Percentiles rank a stretch among this genome's conserved stretches.
These are phyloP conservation scores for Ceratobasidium sp. DNA, from an alignment of 1,284 basidiomycete genomes.

Conservation along the genomic window DNA sequence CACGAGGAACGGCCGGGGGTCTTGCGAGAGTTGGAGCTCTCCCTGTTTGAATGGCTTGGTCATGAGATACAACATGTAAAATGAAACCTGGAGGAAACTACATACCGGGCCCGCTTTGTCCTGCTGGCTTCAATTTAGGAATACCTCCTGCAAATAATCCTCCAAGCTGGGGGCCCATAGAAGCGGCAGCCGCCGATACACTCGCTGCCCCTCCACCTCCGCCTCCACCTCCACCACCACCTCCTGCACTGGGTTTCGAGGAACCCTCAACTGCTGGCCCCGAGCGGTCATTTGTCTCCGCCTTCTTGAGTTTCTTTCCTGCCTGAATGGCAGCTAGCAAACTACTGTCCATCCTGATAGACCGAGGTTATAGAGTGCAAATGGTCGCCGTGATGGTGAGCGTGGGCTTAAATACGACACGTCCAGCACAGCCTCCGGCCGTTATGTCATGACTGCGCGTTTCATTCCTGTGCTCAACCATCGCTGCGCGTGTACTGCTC, in stretches of 20 bases:
- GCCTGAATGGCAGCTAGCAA: conserved; percentile 82
- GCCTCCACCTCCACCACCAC: conserved; percentile 61
- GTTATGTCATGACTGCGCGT: conserved; percentile 41
- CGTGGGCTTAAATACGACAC: conserved; percentile 14
- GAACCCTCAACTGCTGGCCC: conserved; percentile 71
- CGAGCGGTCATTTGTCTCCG: conserved; percentile 86
- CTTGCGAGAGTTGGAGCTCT: conserved; percentile 74
- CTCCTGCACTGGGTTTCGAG: conserved; percentile 58
- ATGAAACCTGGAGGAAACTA: conserved; percentile 49
- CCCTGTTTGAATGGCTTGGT: conserved; percentile 59
- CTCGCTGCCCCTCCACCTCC: conserved; percentile 57
- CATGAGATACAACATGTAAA: conserved; percentile 18
- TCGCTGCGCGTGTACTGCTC: neutral
- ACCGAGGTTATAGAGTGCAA: conserved; percentile 15
- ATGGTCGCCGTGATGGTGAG: conserved; percentile 71
- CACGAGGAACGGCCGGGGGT: conserved; percentile 76
- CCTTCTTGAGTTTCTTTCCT: conserved; percentile 84
- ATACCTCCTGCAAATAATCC: conserved; percentile 91
- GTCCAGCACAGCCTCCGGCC: conserved; percentile 32
- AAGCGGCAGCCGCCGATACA: conserved; percentile 53
- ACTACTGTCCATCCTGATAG: conserved; percentile 47
- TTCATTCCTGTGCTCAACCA: conserved; percentile 35
- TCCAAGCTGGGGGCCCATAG: conserved; percentile 83
- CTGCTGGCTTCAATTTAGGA: conserved; percentile 87
- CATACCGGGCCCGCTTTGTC: conserved; percentile 70